Evolutionary conservation across 805 yeast genomes (phyloP).

Genomic region (Zygosaccharomyces kombuchaensis): DNA sequence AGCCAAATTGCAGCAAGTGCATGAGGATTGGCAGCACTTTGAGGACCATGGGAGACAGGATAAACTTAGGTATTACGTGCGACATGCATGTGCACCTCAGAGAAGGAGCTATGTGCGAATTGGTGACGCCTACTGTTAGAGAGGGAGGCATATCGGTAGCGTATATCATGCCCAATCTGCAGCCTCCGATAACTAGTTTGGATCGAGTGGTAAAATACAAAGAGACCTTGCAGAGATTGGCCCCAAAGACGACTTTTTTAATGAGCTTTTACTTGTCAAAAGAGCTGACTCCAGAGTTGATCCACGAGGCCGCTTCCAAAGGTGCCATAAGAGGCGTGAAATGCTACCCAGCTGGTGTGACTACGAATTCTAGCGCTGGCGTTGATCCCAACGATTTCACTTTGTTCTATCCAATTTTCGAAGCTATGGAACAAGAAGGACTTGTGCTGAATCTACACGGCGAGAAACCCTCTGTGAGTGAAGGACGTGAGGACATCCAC

Average conservation of each 20-base stretch:
- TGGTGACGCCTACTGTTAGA: conserved; percentile 83
- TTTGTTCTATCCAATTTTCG: conserved; percentile 81
- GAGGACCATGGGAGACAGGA: conserved; percentile 11
- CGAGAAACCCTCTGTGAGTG: conserved; percentile 72
- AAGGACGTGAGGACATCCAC: conserved; percentile 62
- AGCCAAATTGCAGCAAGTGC: neutral
- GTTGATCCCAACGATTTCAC: conserved; percentile 91
- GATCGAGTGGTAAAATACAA: conserved; percentile 71
- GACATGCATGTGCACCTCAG: conserved; percentile 97
- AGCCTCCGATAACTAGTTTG: conserved; percentile 83
- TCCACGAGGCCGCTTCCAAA: conserved; percentile 66
- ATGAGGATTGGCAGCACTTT: neutral
- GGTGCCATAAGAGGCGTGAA: conserved; percentile 82
- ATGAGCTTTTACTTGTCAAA: conserved; percentile 85
- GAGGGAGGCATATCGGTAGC: conserved; percentile 90
- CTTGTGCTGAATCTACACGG: conserved; percentile 90
- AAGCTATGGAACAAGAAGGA: conserved; percentile 76
- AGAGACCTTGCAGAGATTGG: conserved; percentile 51
- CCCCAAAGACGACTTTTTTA: conserved; percentile 81
- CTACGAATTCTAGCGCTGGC: conserved; percentile 92
- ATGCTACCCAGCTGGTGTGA: conserved; percentile 98
- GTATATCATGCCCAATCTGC: conserved; percentile 93
- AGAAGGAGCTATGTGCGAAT: conserved; percentile 89
- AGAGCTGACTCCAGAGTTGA: conserved; percentile 79
- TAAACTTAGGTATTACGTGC: conserved; percentile 63